phyloP scores from a whole-genome alignment of 1,284 basidiomycete genomes.

The Boletus smithii region DNA sequence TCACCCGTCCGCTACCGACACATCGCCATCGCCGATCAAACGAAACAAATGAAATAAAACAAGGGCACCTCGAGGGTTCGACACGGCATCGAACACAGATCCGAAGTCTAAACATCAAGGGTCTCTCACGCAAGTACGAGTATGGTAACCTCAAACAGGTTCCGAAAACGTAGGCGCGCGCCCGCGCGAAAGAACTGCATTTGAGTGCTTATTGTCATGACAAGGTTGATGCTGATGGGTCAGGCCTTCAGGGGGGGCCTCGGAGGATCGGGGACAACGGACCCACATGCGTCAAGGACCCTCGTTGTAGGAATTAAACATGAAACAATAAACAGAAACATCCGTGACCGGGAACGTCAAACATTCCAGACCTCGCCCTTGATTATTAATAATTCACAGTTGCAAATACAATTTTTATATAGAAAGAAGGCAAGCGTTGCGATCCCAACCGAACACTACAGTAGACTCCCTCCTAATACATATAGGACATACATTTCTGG shows the following conservation, averaged over 20 bases:
- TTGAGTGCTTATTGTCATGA: conserved; percentile 8
- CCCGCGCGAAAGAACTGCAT: background rate
- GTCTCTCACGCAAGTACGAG: background rate
- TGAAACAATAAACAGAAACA: conserved; percentile 1
- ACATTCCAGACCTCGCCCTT: background rate
- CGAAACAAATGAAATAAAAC: background rate
- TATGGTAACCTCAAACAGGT: conserved; percentile 15
- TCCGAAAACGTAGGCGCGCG: conserved; percentile 1
- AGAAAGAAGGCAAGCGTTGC: background rate
- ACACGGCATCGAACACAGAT: background rate
- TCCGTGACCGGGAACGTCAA: background rate
- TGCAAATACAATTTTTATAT: no score
- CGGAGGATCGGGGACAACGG: conserved; percentile 4
- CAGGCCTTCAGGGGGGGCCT: no score
- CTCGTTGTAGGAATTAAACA: background rate
- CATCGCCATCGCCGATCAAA: background rate
- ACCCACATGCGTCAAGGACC: no score
- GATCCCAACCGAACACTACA: background rate
- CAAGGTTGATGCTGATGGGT: background rate
- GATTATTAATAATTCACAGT: no score
- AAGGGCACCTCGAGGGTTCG: conserved; percentile 5
- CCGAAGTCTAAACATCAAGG: conserved; percentile 18
- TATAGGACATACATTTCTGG: no score
- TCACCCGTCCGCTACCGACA: conserved; percentile 25
- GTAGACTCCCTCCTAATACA: no score